phyloP scores from a whole-genome alignment of 2,329 filamentous ascomycete species.

The Leptographium procerum region DNA sequence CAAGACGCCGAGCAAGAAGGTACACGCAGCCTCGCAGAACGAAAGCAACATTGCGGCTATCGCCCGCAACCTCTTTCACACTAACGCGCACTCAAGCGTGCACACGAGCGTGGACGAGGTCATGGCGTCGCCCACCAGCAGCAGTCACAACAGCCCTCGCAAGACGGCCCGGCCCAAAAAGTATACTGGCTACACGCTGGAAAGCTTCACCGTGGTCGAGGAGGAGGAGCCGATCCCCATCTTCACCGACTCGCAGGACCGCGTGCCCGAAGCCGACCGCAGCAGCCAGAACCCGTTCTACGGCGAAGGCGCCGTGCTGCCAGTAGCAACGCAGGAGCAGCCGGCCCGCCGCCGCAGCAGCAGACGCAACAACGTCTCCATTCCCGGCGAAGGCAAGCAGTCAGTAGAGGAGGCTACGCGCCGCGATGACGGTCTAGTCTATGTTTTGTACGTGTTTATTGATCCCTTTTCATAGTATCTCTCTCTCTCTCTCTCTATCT shows the following conservation, averaged over 20 bases:
- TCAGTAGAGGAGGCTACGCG: slow-evolving; percentile 51
- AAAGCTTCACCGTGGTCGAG: slow-evolving; percentile 48
- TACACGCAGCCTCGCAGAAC: slow-evolving; percentile 34
- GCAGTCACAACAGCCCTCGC: slow-evolving; percentile 20
- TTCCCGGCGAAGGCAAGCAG: slow-evolving; percentile 46
- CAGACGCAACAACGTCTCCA: slow-evolving; percentile 42
- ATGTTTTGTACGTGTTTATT: slow-evolving; percentile 65
- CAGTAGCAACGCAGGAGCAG: slow-evolving; percentile 20
- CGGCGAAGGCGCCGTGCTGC: slow-evolving; percentile 26
- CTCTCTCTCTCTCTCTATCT: slow-evolving; percentile 69
- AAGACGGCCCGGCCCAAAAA: slow-evolving; percentile 30
- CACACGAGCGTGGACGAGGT: slow-evolving; percentile 42
- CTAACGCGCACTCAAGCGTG: neutral
- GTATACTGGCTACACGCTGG: slow-evolving; percentile 41
- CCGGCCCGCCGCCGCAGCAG: slow-evolving; percentile 30
- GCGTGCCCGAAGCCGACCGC: slow-evolving; percentile 56
- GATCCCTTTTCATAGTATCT: slow-evolving; percentile 35
- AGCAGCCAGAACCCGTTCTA: slow-evolving; percentile 64
- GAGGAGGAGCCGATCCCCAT: slow-evolving; percentile 53
- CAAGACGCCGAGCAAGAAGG: slow-evolving; percentile 61
- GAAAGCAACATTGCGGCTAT: slow-evolving; percentile 40
- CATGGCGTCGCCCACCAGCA: slow-evolving; percentile 35
- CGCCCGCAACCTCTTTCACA: slow-evolving; percentile 51
- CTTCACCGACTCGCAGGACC: slow-evolving; percentile 71
- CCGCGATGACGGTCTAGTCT: slow-evolving; percentile 63